phyloP scores from a whole-genome alignment of 2,329 filamentous ascomycete species.

The Chrysoporthe cubensis region DNA sequence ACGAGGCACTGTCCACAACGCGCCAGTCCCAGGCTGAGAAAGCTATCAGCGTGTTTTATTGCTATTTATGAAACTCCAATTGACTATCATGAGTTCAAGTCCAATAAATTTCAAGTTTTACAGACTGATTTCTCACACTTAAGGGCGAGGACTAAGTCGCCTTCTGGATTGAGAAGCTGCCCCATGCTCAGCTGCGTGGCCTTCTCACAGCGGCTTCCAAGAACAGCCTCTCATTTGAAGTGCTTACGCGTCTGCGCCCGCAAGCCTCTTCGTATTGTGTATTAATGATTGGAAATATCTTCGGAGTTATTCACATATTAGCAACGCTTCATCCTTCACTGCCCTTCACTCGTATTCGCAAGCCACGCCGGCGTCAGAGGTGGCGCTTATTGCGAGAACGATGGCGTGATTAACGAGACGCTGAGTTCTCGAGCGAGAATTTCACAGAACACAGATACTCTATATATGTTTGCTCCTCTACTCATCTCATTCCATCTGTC shows the following conservation, averaged over 20 bases:
- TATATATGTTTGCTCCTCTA: not conserved
- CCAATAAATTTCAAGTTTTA: no score
- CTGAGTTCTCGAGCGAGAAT: not conserved
- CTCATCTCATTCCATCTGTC: not conserved
- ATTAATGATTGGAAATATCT: not conserved
- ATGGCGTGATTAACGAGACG: not conserved
- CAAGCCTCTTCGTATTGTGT: no score
- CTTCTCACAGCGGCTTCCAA: not conserved
- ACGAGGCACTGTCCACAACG: no score
- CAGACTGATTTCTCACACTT: no score
- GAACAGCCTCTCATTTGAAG: not conserved
- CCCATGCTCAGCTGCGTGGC: not conserved
- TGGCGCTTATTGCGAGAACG: conserved; percentile 1
- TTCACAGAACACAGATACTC: not conserved
- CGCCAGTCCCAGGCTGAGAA: no score
- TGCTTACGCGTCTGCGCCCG: not conserved
- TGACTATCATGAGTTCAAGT: no score
- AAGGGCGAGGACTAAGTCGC: not conserved
- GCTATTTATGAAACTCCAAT: no score
- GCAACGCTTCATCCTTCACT: not conserved
- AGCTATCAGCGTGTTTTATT: no score
- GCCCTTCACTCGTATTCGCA: not conserved
- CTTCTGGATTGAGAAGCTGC: conserved; percentile 3
- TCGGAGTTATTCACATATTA: not conserved
- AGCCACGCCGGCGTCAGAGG: not conserved